Percentiles rank a stretch among this genome's conserved stretches.
These are phyloP conservation scores for Yarrowia keelungensis DNA, from an alignment of 805 yeast genomes.

Conservation along the genomic window DNA sequence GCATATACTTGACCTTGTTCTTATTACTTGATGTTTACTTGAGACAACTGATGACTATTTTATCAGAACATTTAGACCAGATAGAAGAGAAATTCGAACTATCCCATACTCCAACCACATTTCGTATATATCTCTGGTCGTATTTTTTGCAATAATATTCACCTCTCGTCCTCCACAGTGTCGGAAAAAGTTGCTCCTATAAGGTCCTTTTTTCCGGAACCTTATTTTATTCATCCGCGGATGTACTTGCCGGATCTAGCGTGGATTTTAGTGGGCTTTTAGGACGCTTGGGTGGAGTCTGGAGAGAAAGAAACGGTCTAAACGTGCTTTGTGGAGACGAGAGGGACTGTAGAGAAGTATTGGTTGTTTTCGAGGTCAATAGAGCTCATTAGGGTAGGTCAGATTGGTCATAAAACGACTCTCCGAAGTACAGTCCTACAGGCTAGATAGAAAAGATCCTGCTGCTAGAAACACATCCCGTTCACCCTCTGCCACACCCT, in stretches of 20 bases:
- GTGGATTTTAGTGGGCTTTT: neutral
- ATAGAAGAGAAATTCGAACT: too few species aligned
- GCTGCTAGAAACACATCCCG: too few species aligned
- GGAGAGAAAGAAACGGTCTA: neutral
- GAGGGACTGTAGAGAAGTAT: too few species aligned
- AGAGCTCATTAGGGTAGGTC: neutral
- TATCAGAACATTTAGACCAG: neutral
- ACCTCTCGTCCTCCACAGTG: neutral
- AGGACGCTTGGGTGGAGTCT: neutral
- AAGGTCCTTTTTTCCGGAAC: slow-evolving; percentile 8
- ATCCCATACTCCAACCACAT: too few species aligned
- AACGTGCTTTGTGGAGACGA: neutral
- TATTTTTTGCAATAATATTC: too few species aligned
- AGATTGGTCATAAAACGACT: too few species aligned
- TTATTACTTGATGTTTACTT: neutral
- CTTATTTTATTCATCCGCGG: slow-evolving; percentile 11
- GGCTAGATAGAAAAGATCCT: too few species aligned
- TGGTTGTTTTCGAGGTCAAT: too few species aligned
- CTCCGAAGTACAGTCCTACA: too few species aligned
- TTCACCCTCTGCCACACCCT: neutral
- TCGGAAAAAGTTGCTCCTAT: slow-evolving; percentile 18
- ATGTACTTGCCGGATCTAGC: slow-evolving; percentile 33
- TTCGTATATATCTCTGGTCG: too few species aligned
- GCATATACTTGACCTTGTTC: neutral
- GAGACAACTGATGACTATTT: neutral